These are phyloP conservation scores for Penicillium pancosmium DNA, from an alignment of 495 filamentous ascomycete species.

Conservation along the genomic window DNA sequence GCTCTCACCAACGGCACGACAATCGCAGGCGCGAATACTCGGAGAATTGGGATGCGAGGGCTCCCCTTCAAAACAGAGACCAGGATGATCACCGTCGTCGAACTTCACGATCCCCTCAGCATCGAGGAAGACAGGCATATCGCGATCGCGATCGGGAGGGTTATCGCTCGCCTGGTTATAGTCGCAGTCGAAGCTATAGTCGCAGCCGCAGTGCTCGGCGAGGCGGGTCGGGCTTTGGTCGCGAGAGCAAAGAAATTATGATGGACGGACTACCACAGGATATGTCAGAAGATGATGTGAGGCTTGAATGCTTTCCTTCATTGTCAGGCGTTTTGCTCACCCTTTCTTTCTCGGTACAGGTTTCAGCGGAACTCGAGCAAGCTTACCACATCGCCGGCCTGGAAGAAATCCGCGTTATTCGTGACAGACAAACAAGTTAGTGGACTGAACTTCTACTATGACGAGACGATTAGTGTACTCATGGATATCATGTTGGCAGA, in stretches of 20 bases:
- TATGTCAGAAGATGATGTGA: conserved; percentile 64
- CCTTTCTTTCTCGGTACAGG: conserved; percentile 44
- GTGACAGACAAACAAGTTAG: conserved; percentile 67
- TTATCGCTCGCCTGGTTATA: conserved; percentile 55
- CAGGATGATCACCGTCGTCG: conserved; percentile 42
- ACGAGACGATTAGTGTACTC: not conserved
- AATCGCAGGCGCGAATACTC: conserved; percentile 42
- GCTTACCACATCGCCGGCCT: conserved; percentile 59
- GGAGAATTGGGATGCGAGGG: too few species aligned
- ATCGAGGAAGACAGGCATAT: conserved; percentile 46
- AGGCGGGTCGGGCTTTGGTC: conserved; percentile 48
- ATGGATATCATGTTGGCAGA: conserved; percentile 37
- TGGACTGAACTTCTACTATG: not conserved
- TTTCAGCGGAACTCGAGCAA: conserved; percentile 61
- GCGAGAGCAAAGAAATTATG: conserved; percentile 61
- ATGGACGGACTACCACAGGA: conserved; percentile 63
- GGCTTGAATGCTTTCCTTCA: not conserved
- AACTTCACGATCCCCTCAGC: conserved; percentile 43
- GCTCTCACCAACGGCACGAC: conserved; percentile 43
- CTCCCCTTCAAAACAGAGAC: conserved; percentile 17
- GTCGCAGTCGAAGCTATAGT: conserved; percentile 47
- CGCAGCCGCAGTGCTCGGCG: conserved; percentile 45
- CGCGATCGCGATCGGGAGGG: conserved; percentile 59
- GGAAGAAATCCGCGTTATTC: conserved; percentile 67
- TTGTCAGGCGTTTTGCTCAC: not conserved